Conservation (phyloP, 306 rosid genomes). For the Morella rubra region DNA sequence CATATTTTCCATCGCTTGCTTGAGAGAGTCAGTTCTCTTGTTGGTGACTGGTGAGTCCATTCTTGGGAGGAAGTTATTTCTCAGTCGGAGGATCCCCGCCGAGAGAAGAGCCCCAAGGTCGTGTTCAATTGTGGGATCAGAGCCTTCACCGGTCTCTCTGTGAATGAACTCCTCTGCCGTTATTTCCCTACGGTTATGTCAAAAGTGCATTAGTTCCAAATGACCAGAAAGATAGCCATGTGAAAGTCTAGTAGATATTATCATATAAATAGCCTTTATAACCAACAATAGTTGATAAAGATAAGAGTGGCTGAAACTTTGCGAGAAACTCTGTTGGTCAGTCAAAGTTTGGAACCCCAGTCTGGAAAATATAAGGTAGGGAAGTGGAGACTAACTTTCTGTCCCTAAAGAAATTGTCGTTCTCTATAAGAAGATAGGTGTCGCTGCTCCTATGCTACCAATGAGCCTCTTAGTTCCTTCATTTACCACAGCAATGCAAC, state of each 20-base stretch:
- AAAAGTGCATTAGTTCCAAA: neutral
- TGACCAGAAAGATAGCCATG: neutral
- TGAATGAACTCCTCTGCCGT: constrained; percentile 50
- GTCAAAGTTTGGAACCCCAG: neutral
- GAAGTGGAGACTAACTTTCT: constrained; percentile 39
- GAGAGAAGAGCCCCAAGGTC: constrained; percentile 30
- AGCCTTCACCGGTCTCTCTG: constrained; percentile 22
- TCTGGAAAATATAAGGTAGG: neutral
- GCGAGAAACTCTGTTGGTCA: neutral
- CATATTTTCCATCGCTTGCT: constrained; percentile 51
- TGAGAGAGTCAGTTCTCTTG: constrained; percentile 54
- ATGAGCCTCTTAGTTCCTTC: constrained; percentile 45
- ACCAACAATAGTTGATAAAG: neutral
- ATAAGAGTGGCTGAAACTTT: neutral
- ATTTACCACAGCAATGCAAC: constrained; percentile 50
- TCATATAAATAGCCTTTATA: neutral
- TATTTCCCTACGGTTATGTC: constrained; percentile 36
- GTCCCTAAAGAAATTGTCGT: constrained; percentile 37
- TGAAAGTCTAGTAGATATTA: neutral
- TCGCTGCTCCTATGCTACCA: constrained; percentile 53
- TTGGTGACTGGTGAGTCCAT: constrained; percentile 52
- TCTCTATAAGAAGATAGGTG: constrained; percentile 44
- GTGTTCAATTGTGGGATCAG: constrained; percentile 22
- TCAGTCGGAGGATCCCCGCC: constrained; percentile 32
- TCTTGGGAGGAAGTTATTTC: constrained; percentile 32